phyloP scores from a whole-genome alignment of 1,284 basidiomycete genomes.

The Heimioporus retisporus region DNA sequence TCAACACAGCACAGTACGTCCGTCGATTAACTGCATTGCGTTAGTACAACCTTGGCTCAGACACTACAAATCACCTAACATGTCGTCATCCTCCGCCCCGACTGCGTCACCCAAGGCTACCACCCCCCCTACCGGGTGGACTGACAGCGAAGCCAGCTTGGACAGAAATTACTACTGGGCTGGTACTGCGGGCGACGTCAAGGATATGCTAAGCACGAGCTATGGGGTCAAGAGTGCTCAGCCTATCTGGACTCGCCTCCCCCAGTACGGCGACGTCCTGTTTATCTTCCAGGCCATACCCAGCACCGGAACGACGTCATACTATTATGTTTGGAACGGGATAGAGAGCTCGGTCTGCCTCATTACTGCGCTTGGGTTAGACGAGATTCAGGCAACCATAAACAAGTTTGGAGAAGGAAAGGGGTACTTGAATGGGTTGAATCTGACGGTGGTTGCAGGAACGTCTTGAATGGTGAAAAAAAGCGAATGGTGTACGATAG shows the following conservation, averaged over 20 bases:
- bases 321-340: not conserved
- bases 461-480: too few relatives aligned
- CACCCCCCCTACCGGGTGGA: slow-evolving; percentile 13
- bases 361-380: not conserved
- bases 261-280: not conserved
- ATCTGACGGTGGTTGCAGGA: not conserved
- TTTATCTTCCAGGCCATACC: slow-evolving; percentile 6
- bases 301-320: not conserved
- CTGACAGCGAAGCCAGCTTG: slow-evolving; percentile 1
- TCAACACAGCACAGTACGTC: too few relatives aligned
- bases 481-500: too few relatives aligned
- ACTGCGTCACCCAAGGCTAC: not conserved
- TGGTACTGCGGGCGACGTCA: slow-evolving; percentile 12
- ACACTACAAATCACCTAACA: too few relatives aligned
- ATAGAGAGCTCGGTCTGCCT: not conserved
- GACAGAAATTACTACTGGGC: slow-evolving; percentile 9
- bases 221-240: slow-evolving; percentile 1
- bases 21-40: too few relatives aligned
- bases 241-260: slow-evolving; percentile 13
- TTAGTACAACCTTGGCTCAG: too few relatives aligned
- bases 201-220: not conserved
- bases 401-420: not conserved
- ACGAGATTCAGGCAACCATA: not conserved
- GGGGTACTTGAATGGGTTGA: not conserved
- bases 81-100: slow-evolving; percentile 1